Base-by-base conservation (phyloP, 805 yeast genomes). In the Candida boidinii region DNA sequence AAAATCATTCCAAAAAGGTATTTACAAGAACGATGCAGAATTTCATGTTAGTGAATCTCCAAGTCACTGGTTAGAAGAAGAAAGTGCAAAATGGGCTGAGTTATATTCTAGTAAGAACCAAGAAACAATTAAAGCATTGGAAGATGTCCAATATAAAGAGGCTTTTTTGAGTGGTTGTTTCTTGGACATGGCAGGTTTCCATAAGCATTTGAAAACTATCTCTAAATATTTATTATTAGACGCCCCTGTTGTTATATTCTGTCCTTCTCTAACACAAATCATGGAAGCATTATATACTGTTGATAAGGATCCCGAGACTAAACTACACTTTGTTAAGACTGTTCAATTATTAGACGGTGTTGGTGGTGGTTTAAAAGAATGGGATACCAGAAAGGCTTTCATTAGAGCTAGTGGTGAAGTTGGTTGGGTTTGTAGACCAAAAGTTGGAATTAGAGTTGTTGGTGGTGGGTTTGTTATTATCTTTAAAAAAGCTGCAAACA, bases 391-490 rank as follows among this genome's bases (percentile, higher is more conserved):
- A 30, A 48, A 49, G 23, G 46, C 70, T 1, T 36, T 44, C 2
- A 55, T 65, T n/a, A 56, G 62, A 45, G 57, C 61, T 4, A 58
- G 63, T 2, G 64, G 64, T 3, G 58, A 59, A 24, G 44, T 48
- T 4, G 71, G 61, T 2, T 46, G 58, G 36, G 70, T 68, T 4
- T 68, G 72, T 31, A 52, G 75, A 39, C 76, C 76, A 3, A 64
- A 60, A 42, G 74, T 69, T 17, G 75, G 73, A 1, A 45, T 54
- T 2, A 54, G 61, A 38, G 55, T 63, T 1, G 65, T 62, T 24
- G 75, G 72, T 15, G 76, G 76, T 24, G 76, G 76, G 8, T 70
- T 70, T 44, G 61, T 68, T 24, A 64, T 60, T 1, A 46, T 69
- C 7, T 67, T 70, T 39, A 57, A 53, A 36, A 66, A 62, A 31